phyloP scores from a whole-genome alignment of 352 stramenopile species.

The Halophytophthora batemanensis region DNA sequence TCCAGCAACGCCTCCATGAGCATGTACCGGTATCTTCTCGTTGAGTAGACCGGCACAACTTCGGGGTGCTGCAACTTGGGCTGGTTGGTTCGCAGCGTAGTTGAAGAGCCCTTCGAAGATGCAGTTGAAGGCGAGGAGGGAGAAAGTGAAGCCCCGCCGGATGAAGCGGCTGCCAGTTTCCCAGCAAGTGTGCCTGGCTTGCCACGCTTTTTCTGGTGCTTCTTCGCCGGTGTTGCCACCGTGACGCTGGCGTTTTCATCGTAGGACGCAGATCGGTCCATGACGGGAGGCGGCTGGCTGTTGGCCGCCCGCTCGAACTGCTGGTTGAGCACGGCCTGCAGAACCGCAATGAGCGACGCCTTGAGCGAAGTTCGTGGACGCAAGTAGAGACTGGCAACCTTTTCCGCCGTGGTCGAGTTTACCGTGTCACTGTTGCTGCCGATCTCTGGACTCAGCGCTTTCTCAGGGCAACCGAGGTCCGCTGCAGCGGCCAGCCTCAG shows the following conservation, averaged over 20 bases:
- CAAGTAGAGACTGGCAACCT: constrained; percentile 6
- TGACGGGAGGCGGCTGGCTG: constrained; percentile 14
- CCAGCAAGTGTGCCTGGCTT: constrained; percentile 27
- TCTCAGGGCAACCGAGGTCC: constrained; percentile 53
- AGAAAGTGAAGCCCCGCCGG: constrained; percentile 6
- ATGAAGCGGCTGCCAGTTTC: constrained; percentile 19
- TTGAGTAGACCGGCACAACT: constrained; percentile 21
- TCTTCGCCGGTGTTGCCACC: constrained; percentile 23
- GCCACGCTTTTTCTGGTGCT: constrained; percentile 35
- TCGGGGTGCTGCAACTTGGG: constrained; percentile 31
- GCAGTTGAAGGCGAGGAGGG: constrained; percentile 2
- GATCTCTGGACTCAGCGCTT: constrained; percentile 28
- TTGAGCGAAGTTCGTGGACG: constrained; percentile 7
- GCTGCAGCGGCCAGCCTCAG: constrained; percentile 47
- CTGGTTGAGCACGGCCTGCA: constrained; percentile 51
- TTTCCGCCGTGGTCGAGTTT: constrained; percentile 6
- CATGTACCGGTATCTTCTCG: constrained; percentile 55
- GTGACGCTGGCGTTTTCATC: constrained; percentile 30
- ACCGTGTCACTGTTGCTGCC: constrained; percentile 10
- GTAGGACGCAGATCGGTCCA: constrained; percentile 27
- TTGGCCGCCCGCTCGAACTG: constrained; percentile 41
- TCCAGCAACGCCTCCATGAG: constrained; percentile 58
- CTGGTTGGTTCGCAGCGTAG: constrained; percentile 23
- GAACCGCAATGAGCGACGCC: constrained; percentile 31
- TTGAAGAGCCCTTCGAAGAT: constrained; percentile 7